Base-by-base conservation (phyloP, 2,329 filamentous ascomycete genomes). In the Piedraia hortae region DNA sequence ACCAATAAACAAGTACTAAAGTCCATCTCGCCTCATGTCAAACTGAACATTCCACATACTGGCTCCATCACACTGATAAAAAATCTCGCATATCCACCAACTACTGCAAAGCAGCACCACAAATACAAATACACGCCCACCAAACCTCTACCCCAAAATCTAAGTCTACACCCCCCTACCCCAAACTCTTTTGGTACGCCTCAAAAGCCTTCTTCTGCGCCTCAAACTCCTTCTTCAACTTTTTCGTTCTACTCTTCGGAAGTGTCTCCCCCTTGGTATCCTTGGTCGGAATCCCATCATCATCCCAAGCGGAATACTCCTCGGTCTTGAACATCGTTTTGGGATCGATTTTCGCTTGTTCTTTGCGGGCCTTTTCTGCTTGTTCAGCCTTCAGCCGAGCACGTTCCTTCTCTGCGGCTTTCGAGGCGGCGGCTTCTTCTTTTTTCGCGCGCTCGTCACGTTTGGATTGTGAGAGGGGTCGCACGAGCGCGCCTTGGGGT, bases 221-320 rank as follows among this genome's bases (percentile, higher is more conserved):
- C 35, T 88, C 72, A 74, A 74, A 89, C 25, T 77, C 68, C 54
- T 91, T 91, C 48, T 56, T 67, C 34, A 90, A 45, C 51, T 75
- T 80, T 57, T 91, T 91, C 22, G 50, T 39, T 38, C 65, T 61
- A 27, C 59, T 71, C 54, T 90, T 90, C 4, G 73, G 60, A 16
- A 91, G 55, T 33, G 88, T 75, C 28, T 63, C 66, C 0, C 77
- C 78, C 14, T 73, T 65, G 29, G 62, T 65, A 41, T 78, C 62
- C 46, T 66, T 73, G 0, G 60, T 71, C 2, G 82, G 80, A 30
- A 90, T 29, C 0, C 80, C 80, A 26, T 82, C 68, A 4, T 58
- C 66, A 39, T 90, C 77, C 74, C 75, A 90, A 10, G 59, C 73
- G 32, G 55, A 62, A 38, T 67, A 90, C 29, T 70, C 62, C 22